Percentiles rank a stretch among this genome's conserved stretches.
phyloP scores from a whole-genome alignment of 106 monocot species.

The Chionographis japonica region DNA sequence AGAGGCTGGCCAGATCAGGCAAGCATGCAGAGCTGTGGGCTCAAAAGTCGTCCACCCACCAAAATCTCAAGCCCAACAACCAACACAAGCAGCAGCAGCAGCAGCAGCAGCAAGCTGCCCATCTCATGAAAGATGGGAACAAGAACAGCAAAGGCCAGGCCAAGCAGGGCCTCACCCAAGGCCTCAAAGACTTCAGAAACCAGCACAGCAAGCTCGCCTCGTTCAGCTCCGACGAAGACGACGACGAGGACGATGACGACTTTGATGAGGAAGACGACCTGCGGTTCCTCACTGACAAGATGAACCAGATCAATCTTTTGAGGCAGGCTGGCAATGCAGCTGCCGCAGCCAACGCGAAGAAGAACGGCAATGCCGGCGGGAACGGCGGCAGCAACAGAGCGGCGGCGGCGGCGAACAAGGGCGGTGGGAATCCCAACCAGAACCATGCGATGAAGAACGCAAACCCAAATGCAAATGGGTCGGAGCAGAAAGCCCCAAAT shows the following conservation, averaged over 20 bases:
- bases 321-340: slow-evolving; percentile 14
- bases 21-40: slow-evolving; percentile 74
- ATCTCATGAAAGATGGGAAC: not conserved
- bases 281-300: slow-evolving; percentile 9
- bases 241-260: slow-evolving; percentile 10
- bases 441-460: slow-evolving; percentile 8
- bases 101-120: slow-evolving; percentile 8
- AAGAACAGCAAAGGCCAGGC: slow-evolving; percentile 13
- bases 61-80: slow-evolving; percentile 17
- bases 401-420: slow-evolving; percentile 6
- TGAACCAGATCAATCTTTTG: slow-evolving; percentile 32
- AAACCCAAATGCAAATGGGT: slow-evolving; percentile 15
- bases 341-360: slow-evolving; percentile 1
- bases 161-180: slow-evolving; percentile 41
- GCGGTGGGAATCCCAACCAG: slow-evolving; percentile 10
- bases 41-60: slow-evolving; percentile 20
- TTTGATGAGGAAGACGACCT: slow-evolving; percentile 26
- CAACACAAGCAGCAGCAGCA: slow-evolving; percentile 8
- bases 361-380: slow-evolving; percentile 13
- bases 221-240: slow-evolving; percentile 30
- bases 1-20: slow-evolving; percentile 52
- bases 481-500: slow-evolving; percentile 3
- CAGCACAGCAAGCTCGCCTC: slow-evolving; percentile 29
- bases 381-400: not conserved
- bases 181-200: slow-evolving; percentile 39